phyloP scores from a whole-genome alignment of 306 rosid species.

The Coriaria nepalensis region DNA sequence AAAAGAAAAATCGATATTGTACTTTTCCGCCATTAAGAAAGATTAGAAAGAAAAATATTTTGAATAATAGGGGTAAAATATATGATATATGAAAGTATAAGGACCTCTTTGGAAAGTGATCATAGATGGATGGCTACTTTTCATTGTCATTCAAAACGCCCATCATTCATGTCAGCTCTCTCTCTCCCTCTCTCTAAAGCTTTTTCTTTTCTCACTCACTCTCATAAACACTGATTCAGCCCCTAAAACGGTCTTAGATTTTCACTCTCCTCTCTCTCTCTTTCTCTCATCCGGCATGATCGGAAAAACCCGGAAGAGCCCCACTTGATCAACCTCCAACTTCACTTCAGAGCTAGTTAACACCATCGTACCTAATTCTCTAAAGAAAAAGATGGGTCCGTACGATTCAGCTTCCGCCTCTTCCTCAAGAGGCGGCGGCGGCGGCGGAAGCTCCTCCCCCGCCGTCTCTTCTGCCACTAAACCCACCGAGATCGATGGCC shows the following conservation, averaged over 20 bases:
- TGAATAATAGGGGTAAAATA: too few species aligned
- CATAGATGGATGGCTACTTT: not conserved
- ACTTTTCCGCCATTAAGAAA: too few species aligned
- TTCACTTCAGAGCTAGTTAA: too few species aligned
- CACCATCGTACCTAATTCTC: too few species aligned
- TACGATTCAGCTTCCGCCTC: slow-evolving; percentile 19
- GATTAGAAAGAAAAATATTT: too few species aligned
- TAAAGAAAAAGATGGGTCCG: slow-evolving; percentile 24
- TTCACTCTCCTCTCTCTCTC: not conserved
- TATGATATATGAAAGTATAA: too few species aligned
- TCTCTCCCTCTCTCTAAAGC: not conserved
- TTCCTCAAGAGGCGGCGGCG: slow-evolving; percentile 8
- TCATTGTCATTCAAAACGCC: too few species aligned
- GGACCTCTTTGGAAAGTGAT: too few species aligned
- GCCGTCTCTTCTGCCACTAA: slow-evolving; percentile 21
- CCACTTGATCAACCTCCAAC: not conserved
- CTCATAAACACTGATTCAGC: not conserved
- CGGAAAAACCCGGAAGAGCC: not conserved
- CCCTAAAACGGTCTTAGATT: not conserved
- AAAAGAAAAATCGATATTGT: too few species aligned
- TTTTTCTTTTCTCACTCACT: not conserved
- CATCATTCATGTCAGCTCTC: too few species aligned
- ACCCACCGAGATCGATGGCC: slow-evolving; percentile 41
- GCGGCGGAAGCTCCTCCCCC: slow-evolving; percentile 37
- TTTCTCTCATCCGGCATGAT: not conserved